Evolutionary conservation across 768 basidiomycete genomes (phyloP).

Genomic region (Hericium coralloides): DNA sequence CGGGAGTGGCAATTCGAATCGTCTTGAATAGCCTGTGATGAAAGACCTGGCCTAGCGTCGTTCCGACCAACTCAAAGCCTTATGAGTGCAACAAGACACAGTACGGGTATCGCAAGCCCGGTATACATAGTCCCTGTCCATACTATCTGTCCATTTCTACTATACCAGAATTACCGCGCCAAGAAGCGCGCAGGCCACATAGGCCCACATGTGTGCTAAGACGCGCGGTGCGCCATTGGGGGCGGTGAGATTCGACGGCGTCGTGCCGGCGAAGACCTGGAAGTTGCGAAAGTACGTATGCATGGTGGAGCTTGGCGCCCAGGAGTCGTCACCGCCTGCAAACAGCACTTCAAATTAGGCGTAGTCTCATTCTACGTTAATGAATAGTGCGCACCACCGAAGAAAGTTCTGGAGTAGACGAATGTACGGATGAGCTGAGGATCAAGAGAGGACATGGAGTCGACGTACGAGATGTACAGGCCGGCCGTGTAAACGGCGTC

Average conservation of each 20-base stretch:
- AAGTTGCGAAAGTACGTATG: conserved; percentile 76
- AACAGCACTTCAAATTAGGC: conserved; percentile 5
- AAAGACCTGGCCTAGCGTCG: too few relatives aligned
- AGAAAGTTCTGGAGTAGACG: conserved; percentile 56
- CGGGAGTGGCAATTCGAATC: too few relatives aligned
- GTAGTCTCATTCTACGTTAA: background rate
- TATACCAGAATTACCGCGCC: too few relatives aligned
- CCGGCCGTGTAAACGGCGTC: conserved; percentile 50
- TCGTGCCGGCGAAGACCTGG: conserved; percentile 31
- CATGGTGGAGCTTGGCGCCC: conserved; percentile 60
- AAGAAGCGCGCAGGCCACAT: too few relatives aligned
- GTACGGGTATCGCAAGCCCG: too few relatives aligned
- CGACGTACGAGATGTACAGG: conserved; percentile 57
- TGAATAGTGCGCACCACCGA: conserved; percentile 44
- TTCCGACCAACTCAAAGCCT: too few relatives aligned
- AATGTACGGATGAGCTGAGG: background rate
- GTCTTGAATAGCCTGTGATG: too few relatives aligned
- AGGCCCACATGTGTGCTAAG: too few relatives aligned
- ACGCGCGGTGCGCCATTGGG: conserved; percentile 1
- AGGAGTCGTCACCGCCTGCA: conserved; percentile 52
- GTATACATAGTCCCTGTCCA: too few relatives aligned
- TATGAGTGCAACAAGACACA: too few relatives aligned
- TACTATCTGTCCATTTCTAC: too few relatives aligned
- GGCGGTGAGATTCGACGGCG: conserved; percentile 5
- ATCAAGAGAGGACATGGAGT: background rate